Conservation (phyloP, 1,284 basidiomycete genomes). For the Ustilago cynodontis region DNA sequence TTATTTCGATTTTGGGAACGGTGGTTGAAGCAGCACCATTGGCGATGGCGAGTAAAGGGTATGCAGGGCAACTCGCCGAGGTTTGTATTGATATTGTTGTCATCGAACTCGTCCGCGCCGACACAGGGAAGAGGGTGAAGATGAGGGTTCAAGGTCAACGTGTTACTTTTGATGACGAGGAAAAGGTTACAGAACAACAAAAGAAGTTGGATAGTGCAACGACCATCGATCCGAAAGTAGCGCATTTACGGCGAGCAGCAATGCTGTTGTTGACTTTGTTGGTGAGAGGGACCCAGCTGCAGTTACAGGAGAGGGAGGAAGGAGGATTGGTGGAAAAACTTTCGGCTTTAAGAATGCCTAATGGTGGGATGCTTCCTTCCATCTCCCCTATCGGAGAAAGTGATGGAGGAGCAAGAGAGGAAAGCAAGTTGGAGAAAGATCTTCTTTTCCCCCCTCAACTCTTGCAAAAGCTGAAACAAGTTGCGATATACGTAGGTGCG, state of each 20-base stretch:
- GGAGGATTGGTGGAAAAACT: conserved; percentile 26
- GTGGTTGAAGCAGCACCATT: conserved; percentile 61
- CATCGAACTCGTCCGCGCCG: conserved; percentile 49
- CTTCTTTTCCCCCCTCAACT: conserved; percentile 36
- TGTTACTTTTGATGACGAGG: conserved; percentile 13
- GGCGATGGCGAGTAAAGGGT: conserved; percentile 47
- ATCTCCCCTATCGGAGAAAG: background rate
- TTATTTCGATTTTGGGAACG: conserved; percentile 64
- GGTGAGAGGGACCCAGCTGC: conserved; percentile 48
- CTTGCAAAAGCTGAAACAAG: conserved; percentile 25
- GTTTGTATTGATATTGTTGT: conserved; percentile 57
- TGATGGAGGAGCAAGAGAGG: background rate
- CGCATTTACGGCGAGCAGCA: conserved; percentile 63
- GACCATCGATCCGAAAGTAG: conserved; percentile 50
- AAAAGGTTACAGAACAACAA: conserved; percentile 26
- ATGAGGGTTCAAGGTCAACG: conserved; percentile 37
- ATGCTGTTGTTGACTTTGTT: conserved; percentile 60
- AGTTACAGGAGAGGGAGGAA: conserved; percentile 44
- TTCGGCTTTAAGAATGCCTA: conserved; percentile 48
- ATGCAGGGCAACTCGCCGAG: conserved; percentile 40
- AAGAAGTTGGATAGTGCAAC: conserved; percentile 47
- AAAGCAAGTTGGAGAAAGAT: background rate
- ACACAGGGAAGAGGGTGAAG: conserved; percentile 14
- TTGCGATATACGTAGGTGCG: conserved; percentile 23
- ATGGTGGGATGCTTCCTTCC: conserved; percentile 48